Evolutionary conservation across 2,329 filamentous ascomycete genomes (phyloP).

Genomic region (Lasiodiplodia sp.): DNA sequence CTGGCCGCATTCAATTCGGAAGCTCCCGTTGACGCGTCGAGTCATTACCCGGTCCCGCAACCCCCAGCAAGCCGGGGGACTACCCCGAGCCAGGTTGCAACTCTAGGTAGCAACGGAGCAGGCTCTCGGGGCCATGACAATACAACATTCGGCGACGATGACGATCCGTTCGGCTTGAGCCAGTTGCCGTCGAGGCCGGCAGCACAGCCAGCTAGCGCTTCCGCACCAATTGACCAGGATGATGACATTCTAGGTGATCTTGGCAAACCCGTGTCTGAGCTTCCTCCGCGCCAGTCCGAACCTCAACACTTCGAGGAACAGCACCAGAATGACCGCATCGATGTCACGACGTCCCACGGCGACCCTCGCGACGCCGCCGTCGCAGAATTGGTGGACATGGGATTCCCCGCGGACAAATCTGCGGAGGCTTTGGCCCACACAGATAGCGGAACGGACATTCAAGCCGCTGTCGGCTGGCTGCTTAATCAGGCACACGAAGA

Average conservation of each 20-base stretch:
- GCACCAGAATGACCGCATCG: background rate
- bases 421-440: constrained; percentile 80
- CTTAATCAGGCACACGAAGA: constrained; percentile 90
- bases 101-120: constrained; percentile 29
- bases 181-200: constrained; percentile 60
- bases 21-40: constrained; percentile 66
- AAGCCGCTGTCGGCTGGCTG: constrained; percentile 87
- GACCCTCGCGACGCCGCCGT: constrained; percentile 77
- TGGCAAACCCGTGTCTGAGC: constrained; percentile 64
- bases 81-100: constrained; percentile 11
- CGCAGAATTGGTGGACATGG: constrained; percentile 92
- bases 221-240: constrained; percentile 39
- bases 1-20: constrained; percentile 67
- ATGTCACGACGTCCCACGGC: constrained; percentile 33
- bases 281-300: constrained; percentile 46
- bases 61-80: constrained; percentile 40
- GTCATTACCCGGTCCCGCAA: constrained; percentile 61
- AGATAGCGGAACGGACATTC: constrained; percentile 79
- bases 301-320: background rate
- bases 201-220: constrained; percentile 36
- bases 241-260: constrained; percentile 70
- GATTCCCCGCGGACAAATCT: constrained; percentile 87
- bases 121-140: constrained; percentile 33
- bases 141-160: constrained; percentile 60
- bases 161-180: constrained; percentile 84